Base-by-base conservation (phyloP, 164 flowering plant genomes). In the Kingdonia uniflora region DNA sequence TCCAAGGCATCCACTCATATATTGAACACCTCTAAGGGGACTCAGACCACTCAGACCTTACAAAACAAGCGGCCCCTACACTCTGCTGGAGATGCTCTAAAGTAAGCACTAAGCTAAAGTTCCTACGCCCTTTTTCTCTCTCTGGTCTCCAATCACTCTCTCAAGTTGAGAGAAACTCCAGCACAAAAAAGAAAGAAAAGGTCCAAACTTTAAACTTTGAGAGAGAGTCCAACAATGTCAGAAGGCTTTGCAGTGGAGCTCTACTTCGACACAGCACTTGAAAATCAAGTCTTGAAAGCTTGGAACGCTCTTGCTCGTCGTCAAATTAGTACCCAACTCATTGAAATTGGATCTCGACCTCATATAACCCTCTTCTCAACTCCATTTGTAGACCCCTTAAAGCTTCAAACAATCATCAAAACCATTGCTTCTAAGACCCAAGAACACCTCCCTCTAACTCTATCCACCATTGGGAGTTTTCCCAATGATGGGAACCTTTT, bases 201-300 rank as follows among this genome's bases (percentile, higher is more conserved):
- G n/a, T n/a, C n/a, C n/a, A n/a, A n/a, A n/a, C n/a, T n/a, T n/a
- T n/a, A n/a, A n/a, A n/a, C n/a, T n/a, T n/a, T n/a, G n/a, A n/a
- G n/a, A n/a, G n/a, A n/a, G n/a, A n/a, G n/a, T n/a, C n/a, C n/a
- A n/a, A 54, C 43, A 68, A 88, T 86, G 95, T 78, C 91, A 5
- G 74, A 76, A 71, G 85, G 91, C 35, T 88, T 74, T 59, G 77
- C 95, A 17, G 65, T 92, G 47, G 96, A 92, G 81, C 94, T 92
- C 41, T 88, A 85, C 77, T 92, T 92, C 71, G 98, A 92, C 59
- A 95, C 98, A 1, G 95, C 95, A 0, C 80, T 92, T 0, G 98
- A 92, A 67, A 92, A 92, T 70, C 98, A 92, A 66, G 94, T 92
- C 40, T 59, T 92, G 62, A 92, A 92, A 61, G 95, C 98, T n/a